Base-by-base conservation (phyloP, 2,329 filamentous ascomycete species). In the Phialophora expanda region DNA sequence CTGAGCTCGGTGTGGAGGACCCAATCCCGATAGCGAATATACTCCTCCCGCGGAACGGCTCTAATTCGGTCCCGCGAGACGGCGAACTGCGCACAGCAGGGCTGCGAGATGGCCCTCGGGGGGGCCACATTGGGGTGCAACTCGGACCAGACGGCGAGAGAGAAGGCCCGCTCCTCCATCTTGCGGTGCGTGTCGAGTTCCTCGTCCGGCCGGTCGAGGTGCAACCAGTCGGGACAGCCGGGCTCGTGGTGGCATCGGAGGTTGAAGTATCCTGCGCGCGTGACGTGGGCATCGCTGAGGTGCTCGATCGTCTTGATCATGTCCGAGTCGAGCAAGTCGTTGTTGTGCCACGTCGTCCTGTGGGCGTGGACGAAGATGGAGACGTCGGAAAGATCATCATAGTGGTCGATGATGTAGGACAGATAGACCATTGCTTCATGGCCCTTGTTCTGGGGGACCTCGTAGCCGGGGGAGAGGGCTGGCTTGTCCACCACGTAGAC, bases 51-150 rank as follows among this genome's bases (percentile, higher is more conserved):
- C 1, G 85, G 84, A 41, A 84, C 81, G 1, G 81, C 77, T 14
- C 78, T 82, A 61, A 89, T 85, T 1, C 86, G 81, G 50, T 87
- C 85, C 2, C 82, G 76, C 4, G 83, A 86, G 2, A 89, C 76
- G 14, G 86, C 87, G 71, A 89, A 89, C 69, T 89, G 87, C 1
- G 85, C 85, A 72, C 87, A 89, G 73, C 87, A 89, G 2, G 87
- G 84, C 70, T 88, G 86, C 1, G 85, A 82, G 0, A 89, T 80
- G 0, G 86, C 81, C n/a, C 75, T 69, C 4, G 80, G 81, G 7
- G 82, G 73, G 1, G 77, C 75, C 28, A 77, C 75, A 56, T 58
- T 61, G 54, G 60, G 56, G 44, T 64, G 70, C 64, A 80, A 76
- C 32, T 77, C 73, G 4, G 80, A 80, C 67, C 83, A 83, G 12